Conservation (phyloP, 164 flowering plant genomes). For the Echeveria elegans region DNA sequence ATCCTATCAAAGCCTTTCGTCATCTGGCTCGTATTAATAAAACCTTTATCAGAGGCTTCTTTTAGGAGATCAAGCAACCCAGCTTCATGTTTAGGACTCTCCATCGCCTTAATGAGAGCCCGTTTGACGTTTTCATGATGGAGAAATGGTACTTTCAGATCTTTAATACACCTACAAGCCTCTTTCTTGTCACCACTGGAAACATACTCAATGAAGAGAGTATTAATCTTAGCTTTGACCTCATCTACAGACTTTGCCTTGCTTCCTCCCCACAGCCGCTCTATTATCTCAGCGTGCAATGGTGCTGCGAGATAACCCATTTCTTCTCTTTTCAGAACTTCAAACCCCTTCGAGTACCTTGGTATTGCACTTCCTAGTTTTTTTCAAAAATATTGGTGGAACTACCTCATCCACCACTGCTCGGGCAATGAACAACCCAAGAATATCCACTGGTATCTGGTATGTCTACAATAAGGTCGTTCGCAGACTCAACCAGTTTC, state of each 20-base stretch:
- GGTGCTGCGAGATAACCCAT: slow-evolving; percentile 69
- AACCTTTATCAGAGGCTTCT: slow-evolving; percentile 54
- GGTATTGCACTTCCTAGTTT: slow-evolving; percentile 31
- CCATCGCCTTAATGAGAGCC: slow-evolving; percentile 68
- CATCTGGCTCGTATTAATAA: slow-evolving; percentile 68
- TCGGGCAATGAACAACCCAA: slow-evolving; percentile 65
- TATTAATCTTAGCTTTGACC: slow-evolving; percentile 45
- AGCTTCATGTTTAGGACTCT: slow-evolving; percentile 37
- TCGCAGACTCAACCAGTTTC: slow-evolving; percentile 51
- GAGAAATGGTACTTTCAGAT: slow-evolving; percentile 64
- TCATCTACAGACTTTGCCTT: slow-evolving; percentile 59
- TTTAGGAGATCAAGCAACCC: slow-evolving; percentile 49
- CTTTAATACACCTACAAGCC: slow-evolving; percentile 72
- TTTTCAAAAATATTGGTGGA: slow-evolving; percentile 66
- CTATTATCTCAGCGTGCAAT: slow-evolving; percentile 61
- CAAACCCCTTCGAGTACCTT: slow-evolving; percentile 44
- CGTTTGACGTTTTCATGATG: slow-evolving; percentile 77
- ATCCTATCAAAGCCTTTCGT: slow-evolving; percentile 58
- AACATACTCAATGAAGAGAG: slow-evolving; percentile 51
- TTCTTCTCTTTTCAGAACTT: slow-evolving; percentile 53
- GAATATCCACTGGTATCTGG: slow-evolving; percentile 62
- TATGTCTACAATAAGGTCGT: slow-evolving; percentile 73
- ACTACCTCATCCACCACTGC: slow-evolving; percentile 85
- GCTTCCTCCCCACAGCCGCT: slow-evolving; percentile 68
- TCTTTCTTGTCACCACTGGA: slow-evolving; percentile 62